Conservation (phyloP, 23 red algal genomes). For the Gracilaria caudata region DNA sequence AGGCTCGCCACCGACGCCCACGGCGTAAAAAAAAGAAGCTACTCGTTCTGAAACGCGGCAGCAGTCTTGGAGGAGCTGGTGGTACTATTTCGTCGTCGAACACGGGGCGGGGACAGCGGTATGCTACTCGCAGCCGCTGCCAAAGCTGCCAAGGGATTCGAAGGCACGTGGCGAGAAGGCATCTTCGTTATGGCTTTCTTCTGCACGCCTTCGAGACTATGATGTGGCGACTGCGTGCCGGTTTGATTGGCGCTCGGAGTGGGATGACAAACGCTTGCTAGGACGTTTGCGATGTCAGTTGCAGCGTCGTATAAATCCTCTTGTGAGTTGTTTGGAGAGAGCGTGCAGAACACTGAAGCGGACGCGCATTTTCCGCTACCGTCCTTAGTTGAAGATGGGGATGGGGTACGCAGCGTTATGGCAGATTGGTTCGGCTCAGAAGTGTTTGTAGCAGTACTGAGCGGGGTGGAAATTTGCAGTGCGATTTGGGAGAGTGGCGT, state of each 20-base stretch:
- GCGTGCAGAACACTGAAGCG: not conserved
- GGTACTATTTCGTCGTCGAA: constrained; percentile 7
- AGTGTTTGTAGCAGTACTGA: not conserved
- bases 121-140: constrained; percentile 65
- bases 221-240: not conserved
- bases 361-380: not conserved
- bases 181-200: constrained; percentile 23
- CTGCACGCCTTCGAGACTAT: not conserved
- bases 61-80: constrained; percentile 17
- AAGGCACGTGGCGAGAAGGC: not conserved
- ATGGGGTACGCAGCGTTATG: not conserved
- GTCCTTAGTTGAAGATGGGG: not conserved
- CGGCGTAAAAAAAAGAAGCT: not conserved
- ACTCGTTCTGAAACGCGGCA: not conserved
- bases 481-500: not conserved
- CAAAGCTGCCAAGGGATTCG: constrained; percentile 56
- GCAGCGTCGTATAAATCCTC: not conserved
- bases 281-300: not conserved
- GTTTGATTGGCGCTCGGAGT: not conserved
- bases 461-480: not conserved
- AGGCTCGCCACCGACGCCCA: not conserved
- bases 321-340: not conserved
- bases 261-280: not conserved
- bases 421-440: not conserved
- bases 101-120: constrained; percentile 39